Percentiles rank a stretch among this genome's conserved stretches.
Conservation (phyloP, 345 rosid species). For the Eucalyptus guilfoylei region DNA sequence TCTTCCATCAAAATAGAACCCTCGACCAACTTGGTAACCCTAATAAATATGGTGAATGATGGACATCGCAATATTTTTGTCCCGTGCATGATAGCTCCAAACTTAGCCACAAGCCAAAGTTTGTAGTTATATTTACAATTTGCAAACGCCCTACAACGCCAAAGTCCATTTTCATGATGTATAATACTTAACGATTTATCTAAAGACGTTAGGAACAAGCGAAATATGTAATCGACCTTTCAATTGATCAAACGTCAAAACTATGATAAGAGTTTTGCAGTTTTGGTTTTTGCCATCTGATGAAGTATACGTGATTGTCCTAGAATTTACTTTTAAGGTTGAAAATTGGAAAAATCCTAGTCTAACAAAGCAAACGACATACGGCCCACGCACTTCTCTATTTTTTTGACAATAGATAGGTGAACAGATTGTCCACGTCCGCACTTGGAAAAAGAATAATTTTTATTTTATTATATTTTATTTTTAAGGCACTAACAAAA, state of each 20-base stretch:
- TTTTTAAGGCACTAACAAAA: not conserved
- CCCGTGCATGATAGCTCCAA: not conserved
- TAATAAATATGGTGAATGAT: not conserved
- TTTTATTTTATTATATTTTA: not conserved
- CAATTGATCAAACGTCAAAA: not conserved
- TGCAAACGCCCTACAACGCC: not conserved
- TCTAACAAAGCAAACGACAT: not conserved
- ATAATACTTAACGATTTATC: not conserved
- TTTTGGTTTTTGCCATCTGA: not conserved
- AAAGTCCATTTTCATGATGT: not conserved
- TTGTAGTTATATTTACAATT: no score
- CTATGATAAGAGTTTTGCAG: not conserved
- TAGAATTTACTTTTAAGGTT: not conserved
- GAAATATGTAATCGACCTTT: not conserved
- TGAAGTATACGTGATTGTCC: not conserved
- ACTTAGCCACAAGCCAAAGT: not conserved
- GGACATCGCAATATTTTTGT: not conserved
- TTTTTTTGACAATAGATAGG: not conserved
- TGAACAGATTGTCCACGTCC: not conserved
- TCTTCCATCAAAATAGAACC: not conserved
- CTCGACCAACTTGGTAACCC: accelerated
- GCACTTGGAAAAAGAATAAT: not conserved
- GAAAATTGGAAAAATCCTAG: not conserved
- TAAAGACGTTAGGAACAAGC: not conserved
- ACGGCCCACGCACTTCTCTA: not conserved